Conservation (phyloP, 1,139 yeast species). For the Candida freyschussii region DNA sequence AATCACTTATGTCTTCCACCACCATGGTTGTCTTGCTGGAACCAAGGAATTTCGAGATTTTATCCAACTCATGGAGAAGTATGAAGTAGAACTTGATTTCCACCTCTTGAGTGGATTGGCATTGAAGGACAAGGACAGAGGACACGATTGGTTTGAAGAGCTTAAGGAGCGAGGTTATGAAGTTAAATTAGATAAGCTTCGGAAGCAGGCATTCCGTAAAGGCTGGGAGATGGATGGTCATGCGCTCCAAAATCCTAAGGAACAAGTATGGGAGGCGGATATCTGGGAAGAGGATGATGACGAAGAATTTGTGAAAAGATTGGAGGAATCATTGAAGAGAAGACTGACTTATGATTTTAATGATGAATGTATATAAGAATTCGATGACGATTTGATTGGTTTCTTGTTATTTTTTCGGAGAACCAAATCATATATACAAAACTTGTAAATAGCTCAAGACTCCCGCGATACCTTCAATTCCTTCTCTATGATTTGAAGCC, state of each 20-base stretch:
- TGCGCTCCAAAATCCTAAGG: constrained; percentile 1
- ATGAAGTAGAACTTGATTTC: constrained; percentile 14
- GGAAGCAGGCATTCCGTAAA: constrained; percentile 8
- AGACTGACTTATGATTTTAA: constrained; percentile 2
- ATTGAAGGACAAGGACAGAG: constrained; percentile 13
- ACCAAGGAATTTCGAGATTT: constrained; percentile 7
- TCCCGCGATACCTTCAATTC: constrained; percentile 2
- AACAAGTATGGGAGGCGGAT: not conserved
- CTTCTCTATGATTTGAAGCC: constrained; percentile 4
- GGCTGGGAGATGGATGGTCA: constrained; percentile 15
- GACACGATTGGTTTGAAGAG: constrained; percentile 16
- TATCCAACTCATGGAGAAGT: constrained; percentile 11
- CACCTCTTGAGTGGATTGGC: constrained; percentile 10
- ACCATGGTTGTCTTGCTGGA: constrained; percentile 14
- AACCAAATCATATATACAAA: too few species aligned
- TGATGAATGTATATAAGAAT: not conserved
- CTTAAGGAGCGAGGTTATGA: constrained; percentile 13
- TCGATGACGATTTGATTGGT: not conserved
- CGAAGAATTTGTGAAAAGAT: constrained; percentile 8
- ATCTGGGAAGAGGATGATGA: constrained; percentile 9
- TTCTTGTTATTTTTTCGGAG: too few species aligned
- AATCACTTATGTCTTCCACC: constrained; percentile 14
- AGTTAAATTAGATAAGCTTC: constrained; percentile 12
- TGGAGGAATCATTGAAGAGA: constrained; percentile 7
- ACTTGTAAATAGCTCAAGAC: constrained; percentile 1